Base-by-base conservation (phyloP, 225 moss, liverwort and hornwort species). In the Physcomitrellopsis africana region DNA sequence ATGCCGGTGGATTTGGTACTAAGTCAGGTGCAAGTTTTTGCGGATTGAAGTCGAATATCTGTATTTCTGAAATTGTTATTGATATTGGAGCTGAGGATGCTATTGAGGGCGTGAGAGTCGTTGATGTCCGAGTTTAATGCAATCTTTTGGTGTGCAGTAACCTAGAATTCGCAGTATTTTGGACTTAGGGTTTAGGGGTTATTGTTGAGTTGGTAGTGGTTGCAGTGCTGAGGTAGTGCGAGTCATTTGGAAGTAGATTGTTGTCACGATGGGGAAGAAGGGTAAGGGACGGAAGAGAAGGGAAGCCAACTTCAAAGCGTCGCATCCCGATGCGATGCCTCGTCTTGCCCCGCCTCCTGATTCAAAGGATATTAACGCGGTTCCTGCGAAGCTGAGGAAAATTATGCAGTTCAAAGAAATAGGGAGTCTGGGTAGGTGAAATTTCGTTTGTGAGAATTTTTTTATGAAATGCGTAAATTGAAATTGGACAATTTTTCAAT, bases 301-400 rank as follows among this genome's bases (percentile, higher is more conserved):
- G n/a, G 91, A 93, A 73, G 78, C 88, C 18, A 93, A 95, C 57
- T 93, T 88, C 76, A 81, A 78, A 37, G 84, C 88, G 3, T 93
- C 95, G 37, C 86, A 95, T 63, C 73, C 77, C 29, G 87, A 85
- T 44, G 77, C 81, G 37, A 73, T 75, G 11, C 61, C 78, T 66
- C 76, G 78, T 44, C 83, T 89, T 10, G 91, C 93, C 54, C 96
- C 93, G 37, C 93, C 96, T 37, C 96, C 96, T 51, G 61, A 67
- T 1, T 76, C 77, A 0, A 87, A 80, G 73, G 96, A 93, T 60
- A 73, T 91, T 10, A 61, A 69, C 26, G 92, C 96, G 10, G 77
- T 96, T 19, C 93, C 96, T 82, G 83, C 96, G 55, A 96, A 96
- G 76, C 79, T 96, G 67, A 84, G 93, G 46, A 85, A 81, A 14